These are phyloP conservation scores for Gossypium davidsonii DNA, from an alignment of 441 rosid genomes.

Conservation along the genomic window DNA sequence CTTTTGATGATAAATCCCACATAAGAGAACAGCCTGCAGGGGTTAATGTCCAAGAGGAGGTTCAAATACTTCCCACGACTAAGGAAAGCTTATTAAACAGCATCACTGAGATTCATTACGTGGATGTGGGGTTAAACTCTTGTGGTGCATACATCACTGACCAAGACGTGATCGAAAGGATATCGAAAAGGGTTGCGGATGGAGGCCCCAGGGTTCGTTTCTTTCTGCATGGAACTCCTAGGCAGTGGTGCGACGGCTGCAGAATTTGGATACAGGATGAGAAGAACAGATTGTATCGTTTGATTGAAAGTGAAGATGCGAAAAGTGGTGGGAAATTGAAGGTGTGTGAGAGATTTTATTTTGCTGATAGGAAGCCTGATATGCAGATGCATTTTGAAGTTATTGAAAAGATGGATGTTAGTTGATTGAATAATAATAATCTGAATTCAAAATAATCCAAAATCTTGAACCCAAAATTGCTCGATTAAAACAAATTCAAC, in stretches of 20 bases:
- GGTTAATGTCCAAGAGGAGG: slow-evolving; percentile 15
- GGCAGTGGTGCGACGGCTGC: slow-evolving; percentile 72
- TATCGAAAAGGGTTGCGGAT: slow-evolving; percentile 34
- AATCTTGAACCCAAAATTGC: too few relatives aligned
- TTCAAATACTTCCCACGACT: slow-evolving; percentile 40
- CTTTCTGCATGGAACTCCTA: slow-evolving; percentile 76
- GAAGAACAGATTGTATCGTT: slow-evolving; percentile 46
- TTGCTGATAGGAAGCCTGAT: slow-evolving; percentile 49
- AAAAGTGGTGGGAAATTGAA: slow-evolving; percentile 40
- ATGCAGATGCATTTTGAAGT: slow-evolving; percentile 84
- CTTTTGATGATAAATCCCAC: slow-evolving; percentile 21
- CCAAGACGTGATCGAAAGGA: slow-evolving; percentile 34
- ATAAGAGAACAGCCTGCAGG: slow-evolving; percentile 13
- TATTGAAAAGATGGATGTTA: slow-evolving; percentile 58
- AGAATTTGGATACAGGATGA: slow-evolving; percentile 54
- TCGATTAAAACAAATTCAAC: too few relatives aligned
- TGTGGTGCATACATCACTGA: slow-evolving; percentile 71
- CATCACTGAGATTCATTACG: slow-evolving; percentile 59
- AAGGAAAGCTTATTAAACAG: slow-evolving; percentile 51
- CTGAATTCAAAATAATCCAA: too few relatives aligned
- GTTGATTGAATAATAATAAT: slow-evolving; percentile 18
- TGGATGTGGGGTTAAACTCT: slow-evolving; percentile 75
- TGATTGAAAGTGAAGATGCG: slow-evolving; percentile 44
- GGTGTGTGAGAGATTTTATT: slow-evolving; percentile 58
- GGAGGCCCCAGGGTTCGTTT: slow-evolving; percentile 34